A percentile compares a stretch with the other conserved stretches of the same genome.
These are phyloP conservation scores for Diplodia seriata DNA, from an alignment of 2,329 filamentous ascomycete genomes.

Conservation along the genomic window DNA sequence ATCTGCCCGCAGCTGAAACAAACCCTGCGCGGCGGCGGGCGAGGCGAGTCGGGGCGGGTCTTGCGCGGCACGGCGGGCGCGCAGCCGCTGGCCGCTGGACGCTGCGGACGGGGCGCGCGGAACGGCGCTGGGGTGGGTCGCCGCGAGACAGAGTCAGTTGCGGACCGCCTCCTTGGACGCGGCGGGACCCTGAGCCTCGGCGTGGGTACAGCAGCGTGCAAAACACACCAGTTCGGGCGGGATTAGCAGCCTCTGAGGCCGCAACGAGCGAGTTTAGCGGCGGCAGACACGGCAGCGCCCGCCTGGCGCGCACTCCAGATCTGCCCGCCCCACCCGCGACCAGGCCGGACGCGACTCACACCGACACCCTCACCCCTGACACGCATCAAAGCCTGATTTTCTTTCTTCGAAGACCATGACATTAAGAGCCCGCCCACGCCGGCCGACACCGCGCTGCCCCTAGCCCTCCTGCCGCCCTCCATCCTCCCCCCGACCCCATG, in stretches of 20 bases:
- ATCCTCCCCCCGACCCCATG: slow-evolving; percentile 10
- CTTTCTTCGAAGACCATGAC: slow-evolving; percentile 13
- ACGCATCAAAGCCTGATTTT: slow-evolving; percentile 24
- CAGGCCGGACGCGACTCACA: slow-evolving; percentile 14
- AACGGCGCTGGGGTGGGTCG: background rate
- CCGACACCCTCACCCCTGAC: slow-evolving; percentile 27
- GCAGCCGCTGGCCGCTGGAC: background rate
- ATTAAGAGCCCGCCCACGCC: slow-evolving; percentile 18
- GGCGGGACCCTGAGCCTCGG: background rate
- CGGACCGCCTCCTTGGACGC: slow-evolving; percentile 13
- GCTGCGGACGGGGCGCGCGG: background rate
- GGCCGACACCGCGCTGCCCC: background rate
- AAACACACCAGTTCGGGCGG: background rate
- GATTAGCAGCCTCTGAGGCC: background rate
- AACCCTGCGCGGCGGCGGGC: no score
- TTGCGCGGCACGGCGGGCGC: background rate
- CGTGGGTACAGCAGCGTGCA: background rate
- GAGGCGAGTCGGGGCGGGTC: background rate
- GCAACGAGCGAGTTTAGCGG: slow-evolving; percentile 15
- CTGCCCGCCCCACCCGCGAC: slow-evolving; percentile 13
- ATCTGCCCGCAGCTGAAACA: slow-evolving; percentile 28
- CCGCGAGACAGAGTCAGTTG: background rate
- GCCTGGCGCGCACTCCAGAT: slow-evolving; percentile 25
- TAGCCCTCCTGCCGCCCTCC: background rate
- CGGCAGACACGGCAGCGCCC: slow-evolving; percentile 27